Evolutionary conservation across 768 basidiomycete species (phyloP), one percentile per base, ranked within the genome.

Genomic region (Hebeloma cylindrosporum): DNA sequence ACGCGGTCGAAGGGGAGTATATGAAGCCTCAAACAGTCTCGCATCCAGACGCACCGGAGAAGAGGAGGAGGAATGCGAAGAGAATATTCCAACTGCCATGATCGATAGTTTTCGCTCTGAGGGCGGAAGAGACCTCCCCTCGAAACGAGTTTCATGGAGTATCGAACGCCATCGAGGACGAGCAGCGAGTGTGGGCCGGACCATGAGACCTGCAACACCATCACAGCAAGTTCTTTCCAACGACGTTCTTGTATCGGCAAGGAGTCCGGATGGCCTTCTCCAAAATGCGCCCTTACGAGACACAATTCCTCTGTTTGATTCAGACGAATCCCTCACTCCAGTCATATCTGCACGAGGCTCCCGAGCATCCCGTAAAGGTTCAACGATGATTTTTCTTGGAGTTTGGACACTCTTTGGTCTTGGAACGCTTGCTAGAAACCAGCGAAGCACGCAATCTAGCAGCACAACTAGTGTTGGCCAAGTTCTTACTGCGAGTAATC

Each of bases 61-160:
- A 41, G 53, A 53, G 6, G 50, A 54, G 30, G 54, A 52, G 9
- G 43, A 48, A 8, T 35, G 30, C 17, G 76, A 78, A 36, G 82
- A 82, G 6, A 71, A 74, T 5, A 70, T 75, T 5, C 71, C 77
- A 9, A 65, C 80, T 17, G 71, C 75, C 5, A 71, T 93, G 61
- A 74, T 79, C 2, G 86, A 87, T 21, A 90, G 88, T 54, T 80
- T 88, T 56, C 77, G 85, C 59, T 93, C 92, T 0, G 92, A 93
- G 43, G 65, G 73, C 14, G 78, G 77, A 2, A 66, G 71, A 30
- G 63, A 67, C 18, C 57, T 59, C 10, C 54, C 68, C 10, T 68
- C 72, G 40, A 82, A 80, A 59, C 76, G 74, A 20, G 75, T 84
- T 5, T 82, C 82, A 2, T 89, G 85, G 85, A 86, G 80, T 55